Conservation (phyloP, 768 basidiomycete genomes). For the Xerocomellus amylosporus region DNA sequence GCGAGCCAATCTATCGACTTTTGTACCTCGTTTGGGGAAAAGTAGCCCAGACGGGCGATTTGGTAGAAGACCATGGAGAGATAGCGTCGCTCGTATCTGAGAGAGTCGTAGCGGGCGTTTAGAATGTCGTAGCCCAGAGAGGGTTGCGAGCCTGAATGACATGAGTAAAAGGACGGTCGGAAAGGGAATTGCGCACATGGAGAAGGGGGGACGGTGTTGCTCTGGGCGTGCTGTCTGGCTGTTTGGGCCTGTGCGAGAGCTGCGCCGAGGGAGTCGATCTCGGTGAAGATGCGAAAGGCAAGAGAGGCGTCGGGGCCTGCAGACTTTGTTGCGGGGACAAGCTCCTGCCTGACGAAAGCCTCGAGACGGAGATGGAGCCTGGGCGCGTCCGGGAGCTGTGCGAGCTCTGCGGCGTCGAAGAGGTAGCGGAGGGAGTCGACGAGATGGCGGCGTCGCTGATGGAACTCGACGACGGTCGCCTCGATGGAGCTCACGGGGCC, state of each 20-base stretch:
- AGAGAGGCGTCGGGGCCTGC: constrained; percentile 43
- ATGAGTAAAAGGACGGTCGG: not conserved
- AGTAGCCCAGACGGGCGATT: constrained; percentile 59
- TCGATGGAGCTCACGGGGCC: constrained; percentile 58
- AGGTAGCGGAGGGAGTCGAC: constrained; percentile 70
- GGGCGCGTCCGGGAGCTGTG: constrained; percentile 43
- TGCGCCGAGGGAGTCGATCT: constrained; percentile 58
- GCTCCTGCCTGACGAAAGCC: constrained; percentile 52
- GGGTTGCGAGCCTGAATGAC: constrained; percentile 38
- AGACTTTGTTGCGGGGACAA: constrained; percentile 41
- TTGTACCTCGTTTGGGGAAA: constrained; percentile 60
- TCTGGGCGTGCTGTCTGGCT: constrained; percentile 57
- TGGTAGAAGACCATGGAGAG: constrained; percentile 63
- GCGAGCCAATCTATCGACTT: constrained; percentile 70
- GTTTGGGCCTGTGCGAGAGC: constrained; percentile 52
- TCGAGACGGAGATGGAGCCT: constrained; percentile 51
- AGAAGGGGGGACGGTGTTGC: constrained; percentile 55
- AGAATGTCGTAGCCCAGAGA: constrained; percentile 65
- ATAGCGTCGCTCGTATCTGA: constrained; percentile 69
- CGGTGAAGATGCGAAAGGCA: constrained; percentile 54
- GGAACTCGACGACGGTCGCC: constrained; percentile 61
- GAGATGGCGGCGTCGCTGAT: constrained; percentile 65
- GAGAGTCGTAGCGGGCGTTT: constrained; percentile 64
- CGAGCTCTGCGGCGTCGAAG: constrained; percentile 56
- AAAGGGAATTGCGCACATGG: constrained; percentile 41